Evolutionary conservation across 2,329 filamentous ascomycete genomes (phyloP).

Genomic region (Magnaporthiopsis rhizophila): DNA sequence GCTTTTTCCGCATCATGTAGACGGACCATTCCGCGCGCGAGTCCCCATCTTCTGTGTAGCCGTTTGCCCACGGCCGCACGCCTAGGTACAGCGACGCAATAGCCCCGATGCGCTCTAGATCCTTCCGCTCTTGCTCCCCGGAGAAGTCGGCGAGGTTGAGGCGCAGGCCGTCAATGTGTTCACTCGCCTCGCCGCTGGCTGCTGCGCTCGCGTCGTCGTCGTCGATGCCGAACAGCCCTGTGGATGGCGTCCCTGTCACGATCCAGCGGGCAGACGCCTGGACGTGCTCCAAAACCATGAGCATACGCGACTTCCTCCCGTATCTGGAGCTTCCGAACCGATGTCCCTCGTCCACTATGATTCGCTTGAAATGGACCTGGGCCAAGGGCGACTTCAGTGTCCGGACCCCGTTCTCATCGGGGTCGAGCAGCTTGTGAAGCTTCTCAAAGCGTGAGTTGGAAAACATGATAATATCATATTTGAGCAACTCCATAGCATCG

Average conservation of each 20-base stretch:
- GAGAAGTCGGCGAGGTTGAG: conserved; percentile 27
- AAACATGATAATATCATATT: conserved; percentile 72
- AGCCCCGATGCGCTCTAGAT: conserved; percentile 58
- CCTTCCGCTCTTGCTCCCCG: conserved; percentile 47
- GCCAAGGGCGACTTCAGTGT: conserved; percentile 48
- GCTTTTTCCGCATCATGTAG: conserved; percentile 57
- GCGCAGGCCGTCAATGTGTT: neutral
- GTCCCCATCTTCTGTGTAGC: conserved; percentile 42
- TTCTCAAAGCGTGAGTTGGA: conserved; percentile 65
- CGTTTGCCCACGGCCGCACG: conserved; percentile 71
- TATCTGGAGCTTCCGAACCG: conserved; percentile 61
- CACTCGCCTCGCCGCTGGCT: conserved; percentile 9
- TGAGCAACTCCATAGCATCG: conserved; percentile 44
- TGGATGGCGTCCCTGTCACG: conserved; percentile 82
- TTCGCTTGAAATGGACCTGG: conserved; percentile 72
- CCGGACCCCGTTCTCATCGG: conserved; percentile 20
- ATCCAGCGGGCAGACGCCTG: conserved; percentile 73
- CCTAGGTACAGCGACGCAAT: conserved; percentile 65
- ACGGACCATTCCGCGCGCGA: conserved; percentile 60
- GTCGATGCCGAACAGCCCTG: conserved; percentile 71
- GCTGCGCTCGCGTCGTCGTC: neutral
- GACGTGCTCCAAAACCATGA: conserved; percentile 44
- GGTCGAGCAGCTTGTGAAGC: conserved; percentile 38
- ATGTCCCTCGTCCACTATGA: conserved; percentile 91
- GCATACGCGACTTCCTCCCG: conserved; percentile 46